phyloP scores from a whole-genome alignment of 2,329 filamentous ascomycete species.

The Paradendryphiella salina region DNA sequence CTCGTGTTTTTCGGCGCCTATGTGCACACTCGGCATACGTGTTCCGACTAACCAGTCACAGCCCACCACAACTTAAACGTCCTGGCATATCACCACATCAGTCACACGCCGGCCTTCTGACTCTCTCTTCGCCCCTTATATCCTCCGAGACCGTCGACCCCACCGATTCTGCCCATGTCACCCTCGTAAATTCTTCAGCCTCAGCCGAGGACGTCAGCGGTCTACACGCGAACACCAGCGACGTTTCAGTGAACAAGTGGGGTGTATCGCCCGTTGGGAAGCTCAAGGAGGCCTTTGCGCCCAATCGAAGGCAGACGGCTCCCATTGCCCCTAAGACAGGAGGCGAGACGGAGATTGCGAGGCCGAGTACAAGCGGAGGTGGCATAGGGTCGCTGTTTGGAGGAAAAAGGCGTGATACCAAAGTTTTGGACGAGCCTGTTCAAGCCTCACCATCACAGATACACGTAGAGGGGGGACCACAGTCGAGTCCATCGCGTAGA shows the following conservation, averaged over 20 bases:
- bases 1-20: conserved; percentile 19
- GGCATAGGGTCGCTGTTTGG: conserved; percentile 50
- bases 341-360: conserved; percentile 44
- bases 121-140: conserved; percentile 55
- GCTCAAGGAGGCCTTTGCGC: conserved; percentile 70
- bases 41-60: conserved; percentile 34
- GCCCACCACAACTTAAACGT: conserved; percentile 39
- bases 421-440: conserved; percentile 33
- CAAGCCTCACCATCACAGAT: conserved; percentile 39
- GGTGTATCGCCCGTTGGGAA: conserved; percentile 71
- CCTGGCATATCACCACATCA: conserved; percentile 53
- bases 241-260: conserved; percentile 52
- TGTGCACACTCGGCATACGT: conserved; percentile 19
- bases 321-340: conserved; percentile 30
- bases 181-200: conserved; percentile 39
- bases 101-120: conserved; percentile 55
- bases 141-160: conserved; percentile 47
- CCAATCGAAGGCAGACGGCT: conserved; percentile 31
- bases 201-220: conserved; percentile 34
- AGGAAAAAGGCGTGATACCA: conserved; percentile 41
- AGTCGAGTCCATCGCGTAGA: conserved; percentile 32
- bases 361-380: conserved; percentile 49
- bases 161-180: conserved; percentile 24
- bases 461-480: conserved; percentile 38
- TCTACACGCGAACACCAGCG: conserved; percentile 41